These are phyloP conservation scores for Cytospora paraplurivora DNA, from an alignment of 2,329 filamentous ascomycete species.

Conservation along the genomic window DNA sequence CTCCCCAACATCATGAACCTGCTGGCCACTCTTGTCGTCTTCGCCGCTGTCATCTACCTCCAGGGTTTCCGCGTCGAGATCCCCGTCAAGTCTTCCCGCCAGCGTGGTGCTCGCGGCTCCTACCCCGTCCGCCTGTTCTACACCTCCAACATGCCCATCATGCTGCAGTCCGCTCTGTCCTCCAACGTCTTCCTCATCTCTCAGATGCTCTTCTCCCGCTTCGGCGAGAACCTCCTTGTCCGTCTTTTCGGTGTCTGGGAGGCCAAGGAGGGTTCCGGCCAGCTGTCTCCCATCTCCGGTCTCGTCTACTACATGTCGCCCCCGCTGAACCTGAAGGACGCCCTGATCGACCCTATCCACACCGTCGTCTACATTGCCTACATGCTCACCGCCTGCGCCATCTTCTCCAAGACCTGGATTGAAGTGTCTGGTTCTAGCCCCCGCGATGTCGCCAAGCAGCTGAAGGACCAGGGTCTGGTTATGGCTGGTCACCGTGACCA, in stretches of 20 bases:
- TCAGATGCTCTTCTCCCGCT: constrained; percentile 99
- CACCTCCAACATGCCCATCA: constrained; percentile 99
- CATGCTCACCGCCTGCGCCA: constrained; percentile 90
- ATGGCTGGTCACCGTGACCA: constrained; percentile 99
- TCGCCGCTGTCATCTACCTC: constrained; percentile 97
- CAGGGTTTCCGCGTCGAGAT: constrained; percentile 99
- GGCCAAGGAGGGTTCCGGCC: constrained; percentile 90
- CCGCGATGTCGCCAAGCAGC: constrained; percentile 97
- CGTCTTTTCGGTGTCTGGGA: constrained; percentile 98
- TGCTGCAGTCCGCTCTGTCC: constrained; percentile 97
- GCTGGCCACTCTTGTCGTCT: constrained; percentile 87
- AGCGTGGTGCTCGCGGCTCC: constrained; percentile 96
- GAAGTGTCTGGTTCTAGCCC: constrained; percentile 98
- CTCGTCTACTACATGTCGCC: constrained; percentile 99
- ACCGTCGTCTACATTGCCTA: constrained; percentile 93
- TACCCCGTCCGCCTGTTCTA: constrained; percentile 99
- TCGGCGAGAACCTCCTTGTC: constrained; percentile 98
- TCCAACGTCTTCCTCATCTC: constrained; percentile 99
- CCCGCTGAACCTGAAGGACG: constrained; percentile 95
- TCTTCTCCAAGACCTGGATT: constrained; percentile 99
- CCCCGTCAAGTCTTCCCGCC: constrained; percentile 97
- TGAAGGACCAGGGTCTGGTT: constrained; percentile 98
- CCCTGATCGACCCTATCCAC: constrained; percentile 94
- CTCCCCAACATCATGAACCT: constrained; percentile 99
- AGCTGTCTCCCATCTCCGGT: constrained; percentile 91